Percentiles rank a stretch among this genome's conserved stretches.
These are phyloP conservation scores for Fusarium hostae DNA, from an alignment of 2,329 filamentous ascomycete species.

Conservation along the genomic window DNA sequence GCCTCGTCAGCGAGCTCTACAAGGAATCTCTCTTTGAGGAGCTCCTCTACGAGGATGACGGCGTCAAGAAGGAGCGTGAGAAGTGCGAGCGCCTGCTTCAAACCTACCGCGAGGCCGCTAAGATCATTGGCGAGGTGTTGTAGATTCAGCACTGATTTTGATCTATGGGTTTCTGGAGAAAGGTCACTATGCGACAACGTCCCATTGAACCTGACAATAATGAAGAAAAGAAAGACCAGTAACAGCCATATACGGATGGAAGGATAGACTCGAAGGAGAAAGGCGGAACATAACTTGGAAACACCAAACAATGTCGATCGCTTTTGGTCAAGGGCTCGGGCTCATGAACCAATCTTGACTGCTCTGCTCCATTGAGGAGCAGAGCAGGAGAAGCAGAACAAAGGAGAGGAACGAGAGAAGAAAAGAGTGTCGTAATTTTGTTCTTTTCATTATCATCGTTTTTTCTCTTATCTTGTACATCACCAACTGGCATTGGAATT, in stretches of 20 bases:
- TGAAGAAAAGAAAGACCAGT: conserved; percentile 32
- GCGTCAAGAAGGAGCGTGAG: conserved; percentile 95
- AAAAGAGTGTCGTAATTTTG: conserved; percentile 40
- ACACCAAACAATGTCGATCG: conserved; percentile 31
- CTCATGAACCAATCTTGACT: conserved; percentile 27
- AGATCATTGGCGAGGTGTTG: conserved; percentile 97
- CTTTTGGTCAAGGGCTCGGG: conserved; percentile 22
- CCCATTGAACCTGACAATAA: conserved; percentile 32
- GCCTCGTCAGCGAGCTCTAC: conserved; percentile 94
- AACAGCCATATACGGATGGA: conserved; percentile 21
- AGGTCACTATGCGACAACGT: conserved; percentile 16
- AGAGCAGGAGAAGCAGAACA: conserved; percentile 3
- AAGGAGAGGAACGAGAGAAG: conserved; percentile 26
- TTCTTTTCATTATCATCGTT: conserved; percentile 22
- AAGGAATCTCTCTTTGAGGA: conserved; percentile 92
- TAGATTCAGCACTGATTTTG: conserved; percentile 54
- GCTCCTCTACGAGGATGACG: conserved; percentile 95
- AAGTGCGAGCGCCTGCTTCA: conserved; percentile 97
- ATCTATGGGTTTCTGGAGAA: conserved; percentile 15
- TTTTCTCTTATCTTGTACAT: conserved; percentile 43
- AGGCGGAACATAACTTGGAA: conserved; percentile 27
- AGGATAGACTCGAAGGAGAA: conserved; percentile 35
- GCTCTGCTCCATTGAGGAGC: conserved; percentile 21
- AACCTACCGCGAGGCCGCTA: conserved; percentile 97
- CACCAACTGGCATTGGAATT: conserved; percentile 43